These are phyloP conservation scores for Dactylis glomerata DNA, from an alignment of 176 grass and related monocot genomes.

Conservation along the genomic window DNA sequence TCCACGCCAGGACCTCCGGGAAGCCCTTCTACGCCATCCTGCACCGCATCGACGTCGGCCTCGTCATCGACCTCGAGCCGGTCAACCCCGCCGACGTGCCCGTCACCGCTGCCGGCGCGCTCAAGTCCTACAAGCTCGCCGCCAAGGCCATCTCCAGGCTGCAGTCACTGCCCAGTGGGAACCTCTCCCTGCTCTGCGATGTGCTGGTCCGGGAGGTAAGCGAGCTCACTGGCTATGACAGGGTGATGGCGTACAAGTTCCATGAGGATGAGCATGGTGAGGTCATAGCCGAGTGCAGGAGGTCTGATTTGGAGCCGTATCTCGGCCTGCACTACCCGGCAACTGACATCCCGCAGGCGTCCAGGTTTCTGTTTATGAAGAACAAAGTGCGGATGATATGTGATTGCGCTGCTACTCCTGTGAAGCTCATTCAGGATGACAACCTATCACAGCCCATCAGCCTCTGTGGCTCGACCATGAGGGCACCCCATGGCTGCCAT, in stretches of 20 bases:
- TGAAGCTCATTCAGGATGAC: slow-evolving; percentile 78
- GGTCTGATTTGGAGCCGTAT: slow-evolving; percentile 81
- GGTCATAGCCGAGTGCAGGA: slow-evolving; percentile 90
- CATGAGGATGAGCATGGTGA: slow-evolving; percentile 95
- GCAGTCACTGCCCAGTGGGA: slow-evolving; percentile 80
- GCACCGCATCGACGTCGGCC: slow-evolving; percentile 72
- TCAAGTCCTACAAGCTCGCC: slow-evolving; percentile 91
- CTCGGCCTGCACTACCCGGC: slow-evolving; percentile 95
- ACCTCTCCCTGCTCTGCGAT: slow-evolving; percentile 88
- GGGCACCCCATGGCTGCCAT: slow-evolving; percentile 87
- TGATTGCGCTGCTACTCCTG: slow-evolving; percentile 55
- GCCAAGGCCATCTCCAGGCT: slow-evolving; percentile 91
- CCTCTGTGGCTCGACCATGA: slow-evolving; percentile 77
- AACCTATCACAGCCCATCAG: slow-evolving; percentile 63
- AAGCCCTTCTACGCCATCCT: slow-evolving; percentile 98
- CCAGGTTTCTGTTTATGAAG: slow-evolving; percentile 96
- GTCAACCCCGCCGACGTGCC: slow-evolving; percentile 82
- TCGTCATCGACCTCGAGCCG: slow-evolving; percentile 89
- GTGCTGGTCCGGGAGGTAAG: slow-evolving; percentile 86
- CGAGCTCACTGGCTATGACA: slow-evolving; percentile 82
- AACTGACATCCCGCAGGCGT: slow-evolving; percentile 86
- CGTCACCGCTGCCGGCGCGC: slow-evolving; percentile 68
- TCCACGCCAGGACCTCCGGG: slow-evolving; percentile 79
- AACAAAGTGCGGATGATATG: slow-evolving; percentile 97
- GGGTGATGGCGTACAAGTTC: slow-evolving; percentile 98